phyloP scores from a whole-genome alignment of 2,329 filamentous ascomycete genomes.

The Aspergillus vadensis region DNA sequence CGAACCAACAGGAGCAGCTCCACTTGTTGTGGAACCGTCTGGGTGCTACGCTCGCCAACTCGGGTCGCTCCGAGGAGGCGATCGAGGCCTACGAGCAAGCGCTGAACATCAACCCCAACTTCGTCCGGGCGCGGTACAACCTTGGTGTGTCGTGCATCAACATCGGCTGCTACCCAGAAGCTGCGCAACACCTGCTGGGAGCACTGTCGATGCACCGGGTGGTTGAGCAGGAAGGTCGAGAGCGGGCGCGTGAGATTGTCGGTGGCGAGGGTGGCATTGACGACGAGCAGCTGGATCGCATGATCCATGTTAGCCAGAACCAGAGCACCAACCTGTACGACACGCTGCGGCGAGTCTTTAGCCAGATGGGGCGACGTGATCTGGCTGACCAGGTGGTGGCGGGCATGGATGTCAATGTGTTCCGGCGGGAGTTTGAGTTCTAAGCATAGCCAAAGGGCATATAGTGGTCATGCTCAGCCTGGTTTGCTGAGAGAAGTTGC shows the following conservation, averaged over 20 bases:
- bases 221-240: constrained; percentile 80
- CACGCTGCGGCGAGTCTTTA: constrained; percentile 91
- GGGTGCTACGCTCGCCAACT: constrained; percentile 93
- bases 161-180: constrained; percentile 91
- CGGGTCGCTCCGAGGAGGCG: constrained; percentile 88
- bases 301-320: constrained; percentile 80
- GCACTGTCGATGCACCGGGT: constrained; percentile 95
- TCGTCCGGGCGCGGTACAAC: constrained; percentile 95
- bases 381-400: constrained; percentile 82
- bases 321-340: constrained; percentile 96
- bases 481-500: neutral
- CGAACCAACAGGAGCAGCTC: constrained; percentile 81
- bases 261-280: constrained; percentile 55
- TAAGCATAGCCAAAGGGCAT: constrained; percentile 36
- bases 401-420: constrained; percentile 86
- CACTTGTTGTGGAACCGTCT: constrained; percentile 97
- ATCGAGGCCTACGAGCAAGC: constrained; percentile 96
- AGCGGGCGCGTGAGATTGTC: constrained; percentile 80
- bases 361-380: constrained; percentile 88
- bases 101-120: constrained; percentile 86
- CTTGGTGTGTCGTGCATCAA: constrained; percentile 96
- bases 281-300: constrained; percentile 77
- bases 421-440: constrained; percentile 90
- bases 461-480: neutral
- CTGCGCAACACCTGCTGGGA: constrained; percentile 86